Conservation (phyloP, 2,329 filamentous ascomycete species). For the Penicillium sp. region DNA sequence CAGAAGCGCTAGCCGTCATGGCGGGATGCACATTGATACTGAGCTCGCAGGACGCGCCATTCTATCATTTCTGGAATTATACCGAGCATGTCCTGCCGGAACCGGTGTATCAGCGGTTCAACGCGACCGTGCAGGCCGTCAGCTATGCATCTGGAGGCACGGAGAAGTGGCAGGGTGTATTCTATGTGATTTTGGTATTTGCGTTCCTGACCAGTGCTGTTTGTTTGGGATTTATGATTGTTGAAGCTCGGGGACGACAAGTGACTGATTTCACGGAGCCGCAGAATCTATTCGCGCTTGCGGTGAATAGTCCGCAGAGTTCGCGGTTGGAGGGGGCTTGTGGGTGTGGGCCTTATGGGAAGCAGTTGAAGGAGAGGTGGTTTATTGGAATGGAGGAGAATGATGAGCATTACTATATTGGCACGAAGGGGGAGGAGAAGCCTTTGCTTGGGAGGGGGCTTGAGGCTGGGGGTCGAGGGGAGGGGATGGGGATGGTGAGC, state of each 20-base stretch:
- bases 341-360: conserved; percentile 56
- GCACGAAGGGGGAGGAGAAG: conserved; percentile 29
- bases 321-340: conserved; percentile 57
- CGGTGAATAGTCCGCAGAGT: conserved; percentile 65
- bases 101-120: conserved; percentile 62
- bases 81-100: conserved; percentile 38
- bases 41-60: conserved; percentile 61
- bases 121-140: conserved; percentile 63
- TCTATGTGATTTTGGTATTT: conserved; percentile 66
- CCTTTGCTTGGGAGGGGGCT: conserved; percentile 6
- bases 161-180: conserved; percentile 63
- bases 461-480: conserved; percentile 14
- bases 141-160: conserved; percentile 71
- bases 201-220: conserved; percentile 69
- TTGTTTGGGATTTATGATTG: conserved; percentile 65
- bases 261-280: conserved; percentile 80
- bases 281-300: conserved; percentile 71
- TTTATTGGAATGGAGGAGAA: conserved; percentile 49
- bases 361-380: conserved; percentile 51
- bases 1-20: conserved; percentile 72
- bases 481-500: conserved; percentile 21
- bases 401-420: conserved; percentile 57
- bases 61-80: conserved; percentile 59
- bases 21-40: conserved; percentile 67
- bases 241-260: conserved; percentile 57